Conservation (phyloP, 1,139 yeast genomes). For the Dujonia santamariae region DNA sequence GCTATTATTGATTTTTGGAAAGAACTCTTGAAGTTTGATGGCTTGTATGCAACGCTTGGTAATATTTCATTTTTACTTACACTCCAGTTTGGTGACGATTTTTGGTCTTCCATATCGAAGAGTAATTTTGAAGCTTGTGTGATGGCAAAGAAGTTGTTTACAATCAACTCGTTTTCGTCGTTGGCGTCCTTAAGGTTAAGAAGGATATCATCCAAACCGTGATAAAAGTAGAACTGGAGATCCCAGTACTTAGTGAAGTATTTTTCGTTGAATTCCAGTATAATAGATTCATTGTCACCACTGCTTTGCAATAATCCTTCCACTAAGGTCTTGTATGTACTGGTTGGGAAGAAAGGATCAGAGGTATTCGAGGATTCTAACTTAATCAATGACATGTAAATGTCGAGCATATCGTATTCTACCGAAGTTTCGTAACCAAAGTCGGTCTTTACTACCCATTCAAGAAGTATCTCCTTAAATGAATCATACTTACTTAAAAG, state of each 20-base stretch:
- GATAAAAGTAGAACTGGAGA: conserved; percentile 62
- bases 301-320: conserved; percentile 29
- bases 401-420: conserved; percentile 62
- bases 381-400: conserved; percentile 58
- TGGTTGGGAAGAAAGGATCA: conserved; percentile 61
- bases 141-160: conserved; percentile 19
- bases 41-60: conserved; percentile 54
- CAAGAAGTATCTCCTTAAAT: conserved; percentile 47
- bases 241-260: conserved; percentile 55
- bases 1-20: conserved; percentile 70
- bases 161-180: neutral
- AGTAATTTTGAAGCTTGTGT: neutral
- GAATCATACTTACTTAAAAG: conserved; percentile 54
- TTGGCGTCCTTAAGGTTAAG: neutral
- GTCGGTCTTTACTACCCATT: conserved; percentile 30
- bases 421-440: conserved; percentile 39
- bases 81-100: conserved; percentile 32
- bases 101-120: conserved; percentile 23
- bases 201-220: conserved; percentile 17
- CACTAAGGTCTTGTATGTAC: conserved; percentile 50
- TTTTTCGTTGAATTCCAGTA: conserved; percentile 57
- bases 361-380: conserved; percentile 53
- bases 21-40: conserved; percentile 55
- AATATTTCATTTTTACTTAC: conserved; percentile 32
- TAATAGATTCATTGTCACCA: conserved; percentile 30